Base-by-base conservation (phyloP, 176 grass and related monocot genomes). In the Oropetium thomaeum region DNA sequence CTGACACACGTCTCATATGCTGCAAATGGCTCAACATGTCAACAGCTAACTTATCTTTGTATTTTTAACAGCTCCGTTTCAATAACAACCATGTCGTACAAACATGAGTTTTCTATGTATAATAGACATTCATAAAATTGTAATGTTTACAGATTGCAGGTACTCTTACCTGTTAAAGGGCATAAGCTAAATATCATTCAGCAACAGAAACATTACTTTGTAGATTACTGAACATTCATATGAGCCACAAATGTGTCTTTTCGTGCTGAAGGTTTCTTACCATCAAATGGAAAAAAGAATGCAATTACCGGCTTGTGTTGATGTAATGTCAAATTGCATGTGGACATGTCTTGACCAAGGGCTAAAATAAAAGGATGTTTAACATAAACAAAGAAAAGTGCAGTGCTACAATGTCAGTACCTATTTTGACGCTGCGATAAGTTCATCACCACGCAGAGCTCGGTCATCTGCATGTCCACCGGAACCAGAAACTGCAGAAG, bases 401-500 rank as follows among this genome's bases (percentile, higher is more conserved):
- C 8, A 64, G 43, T 49, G 33, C 19, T 26, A 25, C 15, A 49
- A 74, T n/a, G 32, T 54, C n/a, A 51, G 65, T 73, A 89, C 82
- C 87, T 89, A 89, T 66, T 89, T 81, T 52, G 58, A 67, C 39
- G 69, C 66, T 23, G 67, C 19, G 43, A 80, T 15, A 52, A 81
- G 73, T 81, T 89, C 82, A 0, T 89, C 67, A 44, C 58, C 59
- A 11, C 2, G 39, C 14, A 78, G 49, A 17, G 33, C 33, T 78
- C 51, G 80, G 28, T 75, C 87, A 74, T 86, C 70, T 37, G 68
- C 62, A 58, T 75, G 73, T 40, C 19, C 63, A 38, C 55, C 55
- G 58, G 68, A 79, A 68, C 70, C 70, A 79, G 67, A 45, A 82
- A 63, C 79, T 82, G 79, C 69, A 82, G 45, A 86, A 90, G 64